A percentile compares a stretch with the other conserved stretches of the same genome.
Evolutionary conservation across 1,139 yeast species (phyloP).

Genomic region (Wickerhamiella pararugosa): DNA sequence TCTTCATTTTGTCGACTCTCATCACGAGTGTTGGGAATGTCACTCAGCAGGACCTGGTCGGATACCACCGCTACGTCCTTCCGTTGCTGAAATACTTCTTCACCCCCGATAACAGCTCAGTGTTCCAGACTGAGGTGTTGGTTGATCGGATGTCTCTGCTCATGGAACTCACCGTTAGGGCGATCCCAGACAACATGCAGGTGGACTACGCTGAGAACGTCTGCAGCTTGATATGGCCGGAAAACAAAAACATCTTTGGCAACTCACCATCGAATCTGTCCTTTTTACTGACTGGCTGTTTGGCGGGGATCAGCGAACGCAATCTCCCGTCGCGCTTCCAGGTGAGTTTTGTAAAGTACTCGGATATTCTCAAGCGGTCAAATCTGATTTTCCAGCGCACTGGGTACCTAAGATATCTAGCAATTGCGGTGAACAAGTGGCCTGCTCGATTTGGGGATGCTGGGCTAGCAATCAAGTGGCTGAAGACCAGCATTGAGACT

Average conservation of each 20-base stretch:
- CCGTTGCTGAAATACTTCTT: slow-evolving; percentile 2
- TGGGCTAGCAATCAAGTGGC: slow-evolving; percentile 6
- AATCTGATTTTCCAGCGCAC: slow-evolving; percentile 11
- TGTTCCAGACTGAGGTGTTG: slow-evolving; percentile 2
- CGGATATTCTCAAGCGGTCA: slow-evolving; percentile 4
- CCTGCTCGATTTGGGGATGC: slow-evolving; percentile 7
- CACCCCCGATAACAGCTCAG: slow-evolving; percentile 2
- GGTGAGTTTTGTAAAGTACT: slow-evolving; percentile 6
- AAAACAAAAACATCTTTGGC: slow-evolving; percentile 2
- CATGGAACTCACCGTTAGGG: slow-evolving; percentile 12
- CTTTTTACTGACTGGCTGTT: slow-evolving; percentile 5
- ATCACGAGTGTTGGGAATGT: slow-evolving; percentile 9
- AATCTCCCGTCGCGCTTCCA: slow-evolving; percentile 4
- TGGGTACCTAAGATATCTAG: slow-evolving; percentile 13
- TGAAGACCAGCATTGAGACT: slow-evolving; percentile 6
- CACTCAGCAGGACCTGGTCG: slow-evolving; percentile 8
- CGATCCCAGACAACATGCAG: slow-evolving; percentile 7
- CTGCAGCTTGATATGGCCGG: slow-evolving; percentile 4
- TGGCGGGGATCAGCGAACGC: slow-evolving; percentile 6
- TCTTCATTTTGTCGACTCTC: slow-evolving; percentile 9
- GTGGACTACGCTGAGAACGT: slow-evolving; percentile 1
- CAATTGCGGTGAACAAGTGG: slow-evolving; percentile 16
- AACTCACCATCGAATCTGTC: slow-evolving; percentile 4
- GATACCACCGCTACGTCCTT: slow-evolving; percentile 8
- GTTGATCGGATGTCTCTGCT: slow-evolving; percentile 12